These are phyloP conservation scores for Candida tropicalis DNA, from an alignment of 1,139 yeast genomes.

Conservation along the genomic window DNA sequence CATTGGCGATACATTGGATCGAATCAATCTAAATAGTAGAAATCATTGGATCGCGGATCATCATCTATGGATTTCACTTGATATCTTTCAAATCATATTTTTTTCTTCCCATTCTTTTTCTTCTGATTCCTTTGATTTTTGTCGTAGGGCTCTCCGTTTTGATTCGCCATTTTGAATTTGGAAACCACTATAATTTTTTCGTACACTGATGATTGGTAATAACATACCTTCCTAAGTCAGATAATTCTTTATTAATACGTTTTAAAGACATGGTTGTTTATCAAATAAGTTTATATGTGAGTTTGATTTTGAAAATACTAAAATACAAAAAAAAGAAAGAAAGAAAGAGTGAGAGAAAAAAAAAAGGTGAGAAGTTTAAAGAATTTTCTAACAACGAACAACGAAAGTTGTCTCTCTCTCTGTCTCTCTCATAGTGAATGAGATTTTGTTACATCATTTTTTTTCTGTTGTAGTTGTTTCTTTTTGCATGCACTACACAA, in stretches of 20 bases:
- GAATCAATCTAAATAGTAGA: no score
- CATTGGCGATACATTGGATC: no score
- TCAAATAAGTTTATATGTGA: constrained; percentile 1
- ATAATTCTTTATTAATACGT: constrained; percentile 94
- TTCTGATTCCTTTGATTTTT: not conserved
- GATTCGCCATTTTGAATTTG: constrained; percentile 1
- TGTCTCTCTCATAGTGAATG: no score
- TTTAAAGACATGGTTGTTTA: constrained; percentile 73
- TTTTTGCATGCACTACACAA: no score
- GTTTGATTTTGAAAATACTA: constrained; percentile 7
- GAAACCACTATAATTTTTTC: not conserved
- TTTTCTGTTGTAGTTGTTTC: not conserved
- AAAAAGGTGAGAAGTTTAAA: constrained; percentile 3
- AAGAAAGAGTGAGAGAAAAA: constrained; percentile 9
- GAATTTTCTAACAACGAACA: not conserved
- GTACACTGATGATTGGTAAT: constrained; percentile 1
- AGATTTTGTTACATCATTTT: constrained; percentile 6
- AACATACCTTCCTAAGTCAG: constrained; percentile 91
- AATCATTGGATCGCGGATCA: not conserved
- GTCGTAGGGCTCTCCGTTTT: constrained; percentile 3
- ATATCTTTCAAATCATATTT: no score
- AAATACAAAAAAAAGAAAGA: constrained; percentile 10
- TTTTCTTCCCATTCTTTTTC: not conserved
- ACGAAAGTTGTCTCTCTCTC: no score
- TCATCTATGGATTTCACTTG: not conserved